These are phyloP conservation scores for Syzygium oleosum DNA, from an alignment of 345 rosid species.

Conservation along the genomic window DNA sequence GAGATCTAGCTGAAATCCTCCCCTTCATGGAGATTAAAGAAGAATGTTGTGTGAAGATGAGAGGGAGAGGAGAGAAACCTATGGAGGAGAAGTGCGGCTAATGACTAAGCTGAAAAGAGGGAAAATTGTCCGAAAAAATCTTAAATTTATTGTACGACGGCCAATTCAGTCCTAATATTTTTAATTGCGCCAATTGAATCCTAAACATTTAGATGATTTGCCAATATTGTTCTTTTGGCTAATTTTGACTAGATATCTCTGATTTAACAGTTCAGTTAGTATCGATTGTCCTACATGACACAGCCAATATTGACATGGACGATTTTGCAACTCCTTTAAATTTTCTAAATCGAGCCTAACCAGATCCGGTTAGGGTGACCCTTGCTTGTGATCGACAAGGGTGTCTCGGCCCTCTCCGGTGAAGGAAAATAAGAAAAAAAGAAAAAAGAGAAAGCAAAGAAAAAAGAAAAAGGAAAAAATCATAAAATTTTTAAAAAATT, in stretches of 20 bases:
- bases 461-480: not conserved
- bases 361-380: fast-evolving
- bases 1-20: no score
- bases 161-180: fast-evolving
- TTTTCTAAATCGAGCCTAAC: not conserved
- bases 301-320: fast-evolving
- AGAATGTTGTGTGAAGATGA: no score
- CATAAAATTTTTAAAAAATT: not conserved
- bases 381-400: not conserved
- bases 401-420: fast-evolving
- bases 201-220: fast-evolving
- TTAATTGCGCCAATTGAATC: not conserved
- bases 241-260: no score
- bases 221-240: no score
- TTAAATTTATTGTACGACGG: not conserved
- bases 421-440: not conserved
- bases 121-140: not conserved
- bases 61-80: not conserved
- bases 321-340: no score
- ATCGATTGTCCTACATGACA: fast-evolving
- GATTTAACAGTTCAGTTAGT: no score
- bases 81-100: no score
- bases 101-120: not conserved
- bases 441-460: no score
- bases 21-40: no score